phyloP scores from a whole-genome alignment of 2,329 filamentous ascomycete species.

The Fusarium sp. region DNA sequence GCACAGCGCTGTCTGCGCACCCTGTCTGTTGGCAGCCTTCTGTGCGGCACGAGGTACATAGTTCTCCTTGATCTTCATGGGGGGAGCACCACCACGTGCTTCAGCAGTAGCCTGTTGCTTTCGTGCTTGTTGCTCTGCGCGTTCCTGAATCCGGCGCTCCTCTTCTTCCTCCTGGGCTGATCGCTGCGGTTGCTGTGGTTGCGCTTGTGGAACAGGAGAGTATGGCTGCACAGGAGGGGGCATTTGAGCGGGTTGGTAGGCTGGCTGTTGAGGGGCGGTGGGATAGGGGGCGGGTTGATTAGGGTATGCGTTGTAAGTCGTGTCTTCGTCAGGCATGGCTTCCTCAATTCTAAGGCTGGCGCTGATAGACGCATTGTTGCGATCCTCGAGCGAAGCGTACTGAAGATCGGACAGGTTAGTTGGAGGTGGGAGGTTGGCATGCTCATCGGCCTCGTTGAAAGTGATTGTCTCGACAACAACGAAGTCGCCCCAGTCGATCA shows the following conservation, averaged over 20 bases:
- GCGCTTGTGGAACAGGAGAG: slow-evolving; percentile 20
- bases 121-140: slow-evolving; percentile 66
- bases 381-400: slow-evolving; percentile 93
- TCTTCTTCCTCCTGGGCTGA: slow-evolving; percentile 69
- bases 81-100: slow-evolving; percentile 71
- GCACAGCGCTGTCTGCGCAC: slow-evolving; percentile 77
- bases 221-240: slow-evolving; percentile 52
- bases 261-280: slow-evolving; percentile 50
- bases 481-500: slow-evolving; percentile 99
- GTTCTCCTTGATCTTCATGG: slow-evolving; percentile 92
- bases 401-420: slow-evolving; percentile 91
- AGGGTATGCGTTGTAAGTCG: slow-evolving; percentile 62
- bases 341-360: slow-evolving; percentile 90
- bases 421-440: slow-evolving; percentile 85
- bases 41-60: slow-evolving; percentile 88
- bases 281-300: slow-evolving; percentile 50
- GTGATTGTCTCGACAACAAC: slow-evolving; percentile 93
- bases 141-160: slow-evolving; percentile 69
- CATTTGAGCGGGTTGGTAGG: slow-evolving; percentile 48
- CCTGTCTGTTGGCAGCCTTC: slow-evolving; percentile 72
- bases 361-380: slow-evolving; percentile 87
- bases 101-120: slow-evolving; percentile 83
- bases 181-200: slow-evolving; percentile 43
- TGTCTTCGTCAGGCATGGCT: slow-evolving; percentile 85
- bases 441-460: slow-evolving; percentile 89